These are phyloP conservation scores for Tuber magnatum DNA, from an alignment of 495 filamentous ascomycete genomes.

Conservation along the genomic window DNA sequence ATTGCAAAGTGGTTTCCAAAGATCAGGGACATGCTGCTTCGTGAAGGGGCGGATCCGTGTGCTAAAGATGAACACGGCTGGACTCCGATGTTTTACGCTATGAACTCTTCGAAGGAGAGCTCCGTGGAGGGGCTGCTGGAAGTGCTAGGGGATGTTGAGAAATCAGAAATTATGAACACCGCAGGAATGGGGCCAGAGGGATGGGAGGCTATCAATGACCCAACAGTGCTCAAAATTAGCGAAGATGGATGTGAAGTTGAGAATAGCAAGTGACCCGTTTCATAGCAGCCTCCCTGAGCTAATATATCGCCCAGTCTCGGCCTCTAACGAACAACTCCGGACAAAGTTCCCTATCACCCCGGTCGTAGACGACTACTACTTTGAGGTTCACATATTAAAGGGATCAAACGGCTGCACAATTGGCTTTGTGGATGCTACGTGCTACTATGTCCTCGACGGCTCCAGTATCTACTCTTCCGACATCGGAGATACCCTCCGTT, in stretches of 20 bases:
- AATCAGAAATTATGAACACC: background rate
- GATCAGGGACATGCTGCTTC: slow-evolving; percentile 8
- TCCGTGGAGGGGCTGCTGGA: slow-evolving; percentile 4
- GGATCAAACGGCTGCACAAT: background rate
- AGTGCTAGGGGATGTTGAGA: background rate
- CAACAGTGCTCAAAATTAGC: background rate
- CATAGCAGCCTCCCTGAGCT: background rate
- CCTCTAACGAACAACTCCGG: background rate
- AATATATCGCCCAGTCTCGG: background rate
- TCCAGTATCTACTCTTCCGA: background rate
- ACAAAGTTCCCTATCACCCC: background rate
- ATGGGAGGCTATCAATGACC: background rate
- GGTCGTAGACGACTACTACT: background rate
- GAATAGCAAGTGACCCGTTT: slow-evolving; percentile 3
- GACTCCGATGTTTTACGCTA: slow-evolving; percentile 14
- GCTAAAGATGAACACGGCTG: slow-evolving; percentile 9
- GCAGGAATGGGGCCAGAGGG: background rate
- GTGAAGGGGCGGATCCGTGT: slow-evolving; percentile 8
- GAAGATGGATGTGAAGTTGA: slow-evolving; percentile 13
- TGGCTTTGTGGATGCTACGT: slow-evolving; percentile 5
- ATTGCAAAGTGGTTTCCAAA: background rate
- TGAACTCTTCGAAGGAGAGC: slow-evolving; percentile 6
- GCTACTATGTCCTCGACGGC: background rate
- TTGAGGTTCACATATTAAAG: slow-evolving; percentile 12
- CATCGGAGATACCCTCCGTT: background rate